Evolutionary conservation across 176 grass and related monocot genomes (phyloP).

Genomic region (Carex cristatella): DNA sequence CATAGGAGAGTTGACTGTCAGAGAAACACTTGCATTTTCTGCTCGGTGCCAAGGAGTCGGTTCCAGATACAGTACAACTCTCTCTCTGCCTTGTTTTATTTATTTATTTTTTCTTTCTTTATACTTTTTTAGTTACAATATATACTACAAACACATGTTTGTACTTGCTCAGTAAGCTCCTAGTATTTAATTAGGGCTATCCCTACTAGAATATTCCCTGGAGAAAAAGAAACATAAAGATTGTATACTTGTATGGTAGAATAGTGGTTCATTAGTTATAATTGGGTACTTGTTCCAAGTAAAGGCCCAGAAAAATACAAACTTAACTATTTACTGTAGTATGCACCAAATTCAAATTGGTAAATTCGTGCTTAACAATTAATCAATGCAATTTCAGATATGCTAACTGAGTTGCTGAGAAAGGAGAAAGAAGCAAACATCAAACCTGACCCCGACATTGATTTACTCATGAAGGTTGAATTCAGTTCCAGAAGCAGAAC

Average conservation of each 20-base stretch:
- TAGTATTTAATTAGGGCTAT: not conserved
- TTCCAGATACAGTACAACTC: constrained; percentile 48
- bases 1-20: constrained; percentile 85
- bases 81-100: not conserved
- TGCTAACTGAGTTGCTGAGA: constrained; percentile 70
- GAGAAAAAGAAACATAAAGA: too few relatives aligned
- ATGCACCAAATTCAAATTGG: not conserved
- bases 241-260: too few relatives aligned
- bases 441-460: constrained; percentile 82
- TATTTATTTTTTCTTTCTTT: not conserved
- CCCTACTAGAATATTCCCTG: too few relatives aligned
- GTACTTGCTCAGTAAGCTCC: not conserved
- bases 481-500: not conserved
- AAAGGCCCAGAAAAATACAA: too few relatives aligned
- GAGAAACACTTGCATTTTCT: constrained; percentile 82
- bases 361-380: not conserved
- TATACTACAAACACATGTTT: not conserved
- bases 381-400: constrained; percentile 36
- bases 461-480: constrained; percentile 87
- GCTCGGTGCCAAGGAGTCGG: constrained; percentile 84
- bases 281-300: too few relatives aligned
- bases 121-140: not conserved
- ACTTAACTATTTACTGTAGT: too few relatives aligned
- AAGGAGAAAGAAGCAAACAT: constrained; percentile 84
- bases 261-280: too few relatives aligned